Percentiles rank a stretch among this genome's conserved stretches.
These are phyloP conservation scores for Alnus glutinosa DNA, from an alignment of 306 rosid genomes.

Conservation along the genomic window DNA sequence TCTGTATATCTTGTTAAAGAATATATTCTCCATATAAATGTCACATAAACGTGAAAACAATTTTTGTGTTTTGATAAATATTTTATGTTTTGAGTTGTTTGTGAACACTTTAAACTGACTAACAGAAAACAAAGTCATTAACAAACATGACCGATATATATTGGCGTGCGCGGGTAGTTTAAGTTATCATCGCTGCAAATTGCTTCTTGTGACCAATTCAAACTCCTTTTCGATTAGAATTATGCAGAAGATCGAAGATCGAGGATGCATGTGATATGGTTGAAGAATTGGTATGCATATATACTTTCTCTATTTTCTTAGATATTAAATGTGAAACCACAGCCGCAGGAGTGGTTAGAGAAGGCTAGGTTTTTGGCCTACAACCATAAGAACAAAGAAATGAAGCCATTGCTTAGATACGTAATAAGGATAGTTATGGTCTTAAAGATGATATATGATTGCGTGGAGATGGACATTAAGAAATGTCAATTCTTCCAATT, in stretches of 20 bases:
- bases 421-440: neutral
- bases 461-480: neutral
- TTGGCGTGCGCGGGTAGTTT: too few species aligned
- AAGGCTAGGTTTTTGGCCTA: neutral
- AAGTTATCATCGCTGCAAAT: too few species aligned
- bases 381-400: neutral
- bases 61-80: too few species aligned
- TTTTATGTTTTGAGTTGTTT: too few species aligned
- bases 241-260: neutral
- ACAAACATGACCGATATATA: too few species aligned
- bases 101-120: too few species aligned
- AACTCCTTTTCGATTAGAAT: conserved; percentile 9
- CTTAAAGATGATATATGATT: neutral
- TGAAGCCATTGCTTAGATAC: neutral
- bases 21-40: too few species aligned
- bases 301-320: too few species aligned
- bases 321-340: too few species aligned
- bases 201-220: conserved; percentile 32
- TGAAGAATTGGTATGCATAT: neutral
- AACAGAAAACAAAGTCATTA: too few species aligned
- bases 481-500: neutral
- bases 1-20: too few species aligned
- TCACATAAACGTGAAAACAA: too few species aligned
- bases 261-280: neutral
- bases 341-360: neutral